phyloP scores from a whole-genome alignment of 768 basidiomycete species.

The Ephemerocybe angulata region DNA sequence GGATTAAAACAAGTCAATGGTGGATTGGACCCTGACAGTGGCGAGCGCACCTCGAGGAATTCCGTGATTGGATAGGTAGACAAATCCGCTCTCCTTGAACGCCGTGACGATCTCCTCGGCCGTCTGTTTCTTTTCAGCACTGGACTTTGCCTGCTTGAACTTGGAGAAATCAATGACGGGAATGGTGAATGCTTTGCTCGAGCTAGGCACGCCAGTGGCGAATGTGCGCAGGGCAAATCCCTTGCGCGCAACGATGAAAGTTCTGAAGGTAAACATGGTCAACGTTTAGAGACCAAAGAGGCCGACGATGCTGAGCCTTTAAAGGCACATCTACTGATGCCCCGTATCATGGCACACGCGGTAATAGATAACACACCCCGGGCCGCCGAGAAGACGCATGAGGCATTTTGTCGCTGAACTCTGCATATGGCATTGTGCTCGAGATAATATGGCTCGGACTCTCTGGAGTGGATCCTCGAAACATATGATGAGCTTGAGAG shows the following conservation, averaged over 20 bases:
- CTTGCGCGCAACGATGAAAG: constrained; percentile 19
- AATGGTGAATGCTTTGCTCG: constrained; percentile 45
- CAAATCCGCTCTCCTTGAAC: constrained; percentile 77
- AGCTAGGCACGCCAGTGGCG: constrained; percentile 21
- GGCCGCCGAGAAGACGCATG: too few relatives aligned
- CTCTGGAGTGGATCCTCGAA: not conserved
- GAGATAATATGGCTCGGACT: not conserved
- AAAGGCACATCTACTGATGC: too few relatives aligned
- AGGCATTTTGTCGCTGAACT: too few relatives aligned
- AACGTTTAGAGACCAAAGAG: constrained; percentile 1
- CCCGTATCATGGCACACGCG: too few relatives aligned
- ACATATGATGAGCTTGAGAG: not conserved
- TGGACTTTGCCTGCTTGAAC: constrained; percentile 50
- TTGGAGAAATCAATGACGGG: constrained; percentile 78
- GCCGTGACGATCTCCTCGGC: constrained; percentile 71
- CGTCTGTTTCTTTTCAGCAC: constrained; percentile 53
- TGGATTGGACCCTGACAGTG: not conserved
- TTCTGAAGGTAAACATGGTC: constrained; percentile 25
- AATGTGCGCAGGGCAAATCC: constrained; percentile 21
- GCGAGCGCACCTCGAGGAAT: constrained; percentile 43
- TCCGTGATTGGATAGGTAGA: constrained; percentile 75
- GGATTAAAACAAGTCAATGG: too few relatives aligned
- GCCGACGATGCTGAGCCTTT: not conserved
- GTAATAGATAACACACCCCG: too few relatives aligned
- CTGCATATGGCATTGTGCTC: not conserved